Base-by-base conservation (phyloP, 148 eudicot genomes). In the Chenopodium album region DNA sequence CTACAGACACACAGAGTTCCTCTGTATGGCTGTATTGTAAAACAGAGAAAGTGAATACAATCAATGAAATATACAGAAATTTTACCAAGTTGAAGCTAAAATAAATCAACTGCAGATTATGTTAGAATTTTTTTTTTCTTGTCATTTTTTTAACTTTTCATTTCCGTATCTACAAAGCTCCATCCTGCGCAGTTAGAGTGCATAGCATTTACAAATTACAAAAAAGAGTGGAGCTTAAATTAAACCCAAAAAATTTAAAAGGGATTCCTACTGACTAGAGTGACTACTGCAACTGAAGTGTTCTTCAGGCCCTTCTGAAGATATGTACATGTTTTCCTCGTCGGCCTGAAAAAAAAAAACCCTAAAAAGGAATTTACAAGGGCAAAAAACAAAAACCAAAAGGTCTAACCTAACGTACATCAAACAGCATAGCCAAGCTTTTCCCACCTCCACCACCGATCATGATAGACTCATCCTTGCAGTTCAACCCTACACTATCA, bases 341-440 rank as follows among this genome's bases (percentile, higher is more conserved):
- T 19, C 22, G 31, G 77, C 77, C 77, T 19, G 64, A 80, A 84
- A 34, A 41, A 34, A 34, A 34, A 41, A 50, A 76, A 26, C 23
- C 59, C 64, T 31, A 10, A 26, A 16, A 79, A 75, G 46, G 37
- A 74, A 77, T 52, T 62, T 22, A 72, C 75, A 76, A 44, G 69
- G 68, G 26, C 17, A 47, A 19, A 47, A 19, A 56, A 41, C 31
- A 34, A 44, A 16, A 4, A 7, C 7, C 19, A 54, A 8, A 16
- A 67, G 1, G 10, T 9, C 32, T 34, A 16, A 73, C 44, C 82
- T 78, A 81, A 72, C 85, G 80, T 44, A 76, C 80, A 17, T 80
- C 85, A 62, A 82, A 80, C 82, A 81, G 76, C 80, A 74, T 69
- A 5, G 84, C 78, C 84, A 87, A 72, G 78, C 82, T 83, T 63